Percentiles rank a stretch among this genome's conserved stretches.
Conservation (phyloP, 176 grass and related monocot species). For the Bolboschoenus planiculmis region DNA sequence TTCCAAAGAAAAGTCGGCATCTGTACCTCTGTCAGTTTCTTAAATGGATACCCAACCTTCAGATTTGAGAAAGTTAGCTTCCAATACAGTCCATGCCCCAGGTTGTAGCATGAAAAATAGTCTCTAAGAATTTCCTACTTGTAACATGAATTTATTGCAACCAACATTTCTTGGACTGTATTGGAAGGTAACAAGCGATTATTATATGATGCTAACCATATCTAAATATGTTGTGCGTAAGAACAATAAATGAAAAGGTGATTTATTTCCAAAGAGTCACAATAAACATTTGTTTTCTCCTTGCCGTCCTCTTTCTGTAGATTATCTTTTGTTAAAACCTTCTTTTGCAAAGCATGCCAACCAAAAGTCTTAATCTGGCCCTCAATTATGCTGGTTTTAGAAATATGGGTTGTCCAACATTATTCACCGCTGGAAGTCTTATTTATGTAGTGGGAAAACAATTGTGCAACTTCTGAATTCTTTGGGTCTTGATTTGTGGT, state of each 20-base stretch:
- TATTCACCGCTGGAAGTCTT: neutral
- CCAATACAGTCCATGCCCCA: neutral
- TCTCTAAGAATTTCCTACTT: neutral
- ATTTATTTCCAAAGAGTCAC: neutral
- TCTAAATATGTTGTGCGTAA: neutral
- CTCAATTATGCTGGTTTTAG: constrained; percentile 1
- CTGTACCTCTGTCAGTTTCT: neutral
- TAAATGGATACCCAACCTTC: neutral
- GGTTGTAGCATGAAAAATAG: neutral
- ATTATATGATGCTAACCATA: neutral
- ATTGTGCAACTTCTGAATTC: neutral
- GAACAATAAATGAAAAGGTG: neutral
- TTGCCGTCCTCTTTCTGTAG: neutral
- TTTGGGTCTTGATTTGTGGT: neutral
- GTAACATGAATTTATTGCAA: neutral
- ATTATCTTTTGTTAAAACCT: neutral
- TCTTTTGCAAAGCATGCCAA: neutral
- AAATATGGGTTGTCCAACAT: neutral
- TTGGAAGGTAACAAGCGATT: neutral
- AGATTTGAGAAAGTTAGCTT: too few relatives aligned
- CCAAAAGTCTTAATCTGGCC: neutral
- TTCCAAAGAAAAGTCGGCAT: neutral
- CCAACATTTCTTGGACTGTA: neutral
- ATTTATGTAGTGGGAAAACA: neutral
- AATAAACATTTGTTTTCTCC: neutral